Percentiles rank a stretch among this genome's conserved stretches.
Conservation (phyloP, 1,284 basidiomycete genomes). For the Sanghuangporus baumii region DNA sequence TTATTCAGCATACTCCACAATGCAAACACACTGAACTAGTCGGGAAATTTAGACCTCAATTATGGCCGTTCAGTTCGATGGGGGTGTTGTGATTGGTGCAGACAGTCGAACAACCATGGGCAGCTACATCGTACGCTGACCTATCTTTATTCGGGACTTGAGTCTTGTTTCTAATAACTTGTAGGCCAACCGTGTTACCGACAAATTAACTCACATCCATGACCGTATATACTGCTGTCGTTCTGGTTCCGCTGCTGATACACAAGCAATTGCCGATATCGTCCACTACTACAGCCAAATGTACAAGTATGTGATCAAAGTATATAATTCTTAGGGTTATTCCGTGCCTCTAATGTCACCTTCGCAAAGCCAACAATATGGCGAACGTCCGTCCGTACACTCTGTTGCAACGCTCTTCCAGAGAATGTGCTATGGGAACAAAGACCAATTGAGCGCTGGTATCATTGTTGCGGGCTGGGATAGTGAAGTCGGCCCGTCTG, state of each 20-base stretch:
- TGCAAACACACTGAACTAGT: neutral
- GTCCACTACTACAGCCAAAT: slow-evolving; percentile 87
- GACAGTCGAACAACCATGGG: slow-evolving; percentile 97
- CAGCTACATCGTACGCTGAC: slow-evolving; percentile 78
- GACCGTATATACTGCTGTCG: slow-evolving; percentile 99
- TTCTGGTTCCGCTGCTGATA: slow-evolving; percentile 97
- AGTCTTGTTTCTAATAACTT: slow-evolving; percentile 5
- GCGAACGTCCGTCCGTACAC: slow-evolving; percentile 71
- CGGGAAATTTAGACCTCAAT: slow-evolving; percentile 80
- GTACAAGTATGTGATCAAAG: slow-evolving; percentile 47
- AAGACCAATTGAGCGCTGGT: slow-evolving; percentile 84
- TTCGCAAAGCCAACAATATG: slow-evolving; percentile 56
- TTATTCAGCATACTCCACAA: slow-evolving; percentile 18
- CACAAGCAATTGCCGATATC: slow-evolving; percentile 92
- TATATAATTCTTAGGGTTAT: neutral
- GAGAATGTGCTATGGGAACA: slow-evolving; percentile 91
- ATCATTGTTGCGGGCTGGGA: slow-evolving; percentile 99
- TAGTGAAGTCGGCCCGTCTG: slow-evolving; percentile 85
- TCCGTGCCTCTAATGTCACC: neutral
- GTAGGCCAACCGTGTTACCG: slow-evolving; percentile 95
- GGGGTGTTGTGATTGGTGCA: slow-evolving; percentile 94
- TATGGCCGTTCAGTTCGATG: slow-evolving; percentile 97
- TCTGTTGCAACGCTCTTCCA: slow-evolving; percentile 85
- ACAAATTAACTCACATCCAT: slow-evolving; percentile 96
- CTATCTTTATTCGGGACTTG: neutral